A percentile compares a stretch with the other conserved stretches of the same genome.
Evolutionary conservation across 495 filamentous ascomycete genomes (phyloP).

Genomic region (Hyaloscypha bicolor): DNA sequence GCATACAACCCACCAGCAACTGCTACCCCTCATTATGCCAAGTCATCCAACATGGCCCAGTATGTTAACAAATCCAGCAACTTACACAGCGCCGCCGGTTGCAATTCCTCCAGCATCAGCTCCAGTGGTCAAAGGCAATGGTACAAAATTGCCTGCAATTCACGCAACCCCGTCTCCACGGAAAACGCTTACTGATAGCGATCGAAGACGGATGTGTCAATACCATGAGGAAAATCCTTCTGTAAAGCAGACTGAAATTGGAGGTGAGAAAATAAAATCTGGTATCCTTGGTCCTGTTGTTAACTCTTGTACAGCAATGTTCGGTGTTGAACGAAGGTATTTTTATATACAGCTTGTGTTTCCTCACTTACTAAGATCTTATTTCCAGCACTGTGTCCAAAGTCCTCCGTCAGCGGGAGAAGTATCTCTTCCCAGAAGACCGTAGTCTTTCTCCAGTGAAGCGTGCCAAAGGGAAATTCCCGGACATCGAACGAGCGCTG

Average conservation of each 20-base stretch:
- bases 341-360: neutral
- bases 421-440: conserved; percentile 90
- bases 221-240: conserved; percentile 93
- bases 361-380: conserved; percentile 21
- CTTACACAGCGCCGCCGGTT: conserved; percentile 54
- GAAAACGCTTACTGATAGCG: conserved; percentile 90
- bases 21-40: conserved; percentile 66
- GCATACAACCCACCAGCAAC: conserved; percentile 36
- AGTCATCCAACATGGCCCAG: conserved; percentile 69
- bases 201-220: conserved; percentile 90
- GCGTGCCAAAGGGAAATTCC: conserved; percentile 85
- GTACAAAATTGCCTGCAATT: conserved; percentile 46
- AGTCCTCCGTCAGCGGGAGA: conserved; percentile 93
- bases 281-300: conserved; percentile 22
- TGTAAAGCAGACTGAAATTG: conserved; percentile 98
- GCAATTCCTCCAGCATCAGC: conserved; percentile 57
- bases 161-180: conserved; percentile 53
- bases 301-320: conserved; percentile 62
- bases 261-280: conserved; percentile 58
- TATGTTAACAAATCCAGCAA: conserved; percentile 62
- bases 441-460: conserved; percentile 87
- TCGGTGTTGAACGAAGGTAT: conserved; percentile 98
- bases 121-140: conserved; percentile 45
- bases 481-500: conserved; percentile 94
- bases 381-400: conserved; percentile 90